Base-by-base conservation (phyloP, 169 alveolate species). In the Plasmodium vivax region DNA sequence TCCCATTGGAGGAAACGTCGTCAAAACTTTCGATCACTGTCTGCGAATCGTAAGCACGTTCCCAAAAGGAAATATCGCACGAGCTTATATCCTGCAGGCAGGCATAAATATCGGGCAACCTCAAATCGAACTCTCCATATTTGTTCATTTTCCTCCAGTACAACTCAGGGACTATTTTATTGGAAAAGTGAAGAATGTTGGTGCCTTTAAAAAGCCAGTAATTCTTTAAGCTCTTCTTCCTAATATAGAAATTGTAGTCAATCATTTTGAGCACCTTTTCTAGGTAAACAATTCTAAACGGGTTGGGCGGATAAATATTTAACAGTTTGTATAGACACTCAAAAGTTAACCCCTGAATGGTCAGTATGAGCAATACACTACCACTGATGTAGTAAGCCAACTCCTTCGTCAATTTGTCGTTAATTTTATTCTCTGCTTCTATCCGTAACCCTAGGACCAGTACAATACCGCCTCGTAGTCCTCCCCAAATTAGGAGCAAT, bases 391-490 rank as follows among this genome's bases (percentile, higher is more conserved):
- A 98, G 95, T 98, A 98, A 14, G 98, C 97, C 51, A 98, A 91
- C 34, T 96, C 95, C 84, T 97, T 96, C 68, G 98, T 97, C 12
- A 96, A 56, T 54, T 94, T 93, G 32, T 92, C 93, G 32, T 96
- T 94, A 54, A 98, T 96, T 54, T 95, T 96, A 12, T 88, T 83
- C 74, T 97, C 99, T 27, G 97, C 97, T 83, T 97, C 99, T 32
- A 98, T 96, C 27, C 98, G 97, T 82, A 98, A 95, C 0, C 99
- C 99, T 30, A 98, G 88, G 30, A 98, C 98, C 95, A 98, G 92
- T 36, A 97, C 98, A 27, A 98, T 97, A 81, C 99, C 99, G 0
- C 99, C 99, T 41, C 99, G 95, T 30, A 98, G 95, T 12, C 99
- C 99, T 0, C 99, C 99, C 98, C 98, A 98, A 23, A 97, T 95